Percentiles rank a stretch among this genome's conserved stretches.
Conservation (phyloP, 352 stramenopile species). For the Pythium aristosporum region DNA sequence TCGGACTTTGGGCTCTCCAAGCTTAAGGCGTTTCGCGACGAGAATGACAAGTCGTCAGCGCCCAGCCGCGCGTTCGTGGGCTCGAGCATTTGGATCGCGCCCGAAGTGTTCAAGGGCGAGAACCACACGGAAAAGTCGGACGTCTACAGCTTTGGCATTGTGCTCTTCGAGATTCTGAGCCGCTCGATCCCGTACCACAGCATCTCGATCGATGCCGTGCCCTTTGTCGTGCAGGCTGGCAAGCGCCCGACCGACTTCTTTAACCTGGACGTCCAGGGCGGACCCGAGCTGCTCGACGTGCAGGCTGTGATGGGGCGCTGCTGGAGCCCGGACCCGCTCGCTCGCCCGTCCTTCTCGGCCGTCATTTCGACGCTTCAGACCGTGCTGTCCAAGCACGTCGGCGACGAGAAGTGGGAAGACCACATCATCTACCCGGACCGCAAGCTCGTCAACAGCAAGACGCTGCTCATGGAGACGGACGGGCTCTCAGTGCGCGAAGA, state of each 20-base stretch:
- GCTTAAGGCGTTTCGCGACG: conserved; percentile 77
- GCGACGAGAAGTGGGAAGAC: conserved; percentile 80
- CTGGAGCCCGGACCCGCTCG: conserved; percentile 68
- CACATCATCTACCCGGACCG: conserved; percentile 82
- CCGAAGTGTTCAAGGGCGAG: conserved; percentile 88
- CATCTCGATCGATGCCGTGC: conserved; percentile 80
- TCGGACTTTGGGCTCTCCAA: conserved; percentile 88
- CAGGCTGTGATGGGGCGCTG: conserved; percentile 72
- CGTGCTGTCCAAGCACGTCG: conserved; percentile 66
- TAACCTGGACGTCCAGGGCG: conserved; percentile 45
- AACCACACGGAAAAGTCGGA: conserved; percentile 87
- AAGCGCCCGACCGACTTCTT: conserved; percentile 81
- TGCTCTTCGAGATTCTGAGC: conserved; percentile 74
- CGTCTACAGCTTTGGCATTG: conserved; percentile 87
- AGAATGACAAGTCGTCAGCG: conserved; percentile 36
- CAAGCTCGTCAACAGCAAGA: conserved; percentile 62
- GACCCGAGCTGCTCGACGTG: conserved; percentile 61
- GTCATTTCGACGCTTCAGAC: conserved; percentile 78
- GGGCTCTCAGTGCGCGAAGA: conserved; percentile 79
- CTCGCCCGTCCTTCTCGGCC: conserved; percentile 76
- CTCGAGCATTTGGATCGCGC: conserved; percentile 90
- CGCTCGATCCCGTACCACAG: conserved; percentile 67
- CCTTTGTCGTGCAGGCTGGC: conserved; percentile 73
- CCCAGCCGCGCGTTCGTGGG: conserved; percentile 67
- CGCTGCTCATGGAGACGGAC: conserved; percentile 49